Evolutionary conservation across 345 rosid genomes (phyloP).

Genomic region (Odontarrhena argentea): DNA sequence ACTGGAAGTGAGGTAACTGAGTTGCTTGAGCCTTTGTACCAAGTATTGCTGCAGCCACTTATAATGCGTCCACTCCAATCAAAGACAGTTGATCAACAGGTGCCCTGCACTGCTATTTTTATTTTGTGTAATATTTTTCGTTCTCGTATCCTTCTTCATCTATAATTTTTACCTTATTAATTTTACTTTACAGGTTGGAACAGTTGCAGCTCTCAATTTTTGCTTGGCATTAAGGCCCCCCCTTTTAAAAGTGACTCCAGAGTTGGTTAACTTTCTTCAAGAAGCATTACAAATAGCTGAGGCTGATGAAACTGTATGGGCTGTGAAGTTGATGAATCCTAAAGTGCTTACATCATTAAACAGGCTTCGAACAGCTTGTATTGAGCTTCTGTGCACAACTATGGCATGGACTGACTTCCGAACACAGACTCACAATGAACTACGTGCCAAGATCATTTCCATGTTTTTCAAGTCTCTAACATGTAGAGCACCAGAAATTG

Average conservation of each 20-base stretch:
- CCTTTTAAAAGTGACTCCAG: slow-evolving; percentile 91
- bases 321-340: slow-evolving; percentile 85
- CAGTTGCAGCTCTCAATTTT: slow-evolving; percentile 93
- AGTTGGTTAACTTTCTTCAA: slow-evolving; percentile 93
- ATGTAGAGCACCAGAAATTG: slow-evolving; percentile 91
- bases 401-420: slow-evolving; percentile 99
- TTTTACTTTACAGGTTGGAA: slow-evolving; percentile 69
- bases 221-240: slow-evolving; percentile 98
- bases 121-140: slow-evolving; percentile 27
- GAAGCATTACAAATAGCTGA: slow-evolving; percentile 99
- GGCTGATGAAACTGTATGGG: slow-evolving; percentile 94
- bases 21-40: slow-evolving; percentile 90
- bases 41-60: slow-evolving; percentile 85
- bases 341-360: slow-evolving; percentile 77
- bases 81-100: slow-evolving; percentile 99
- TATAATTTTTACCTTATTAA: slow-evolving; percentile 33
- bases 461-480: slow-evolving; percentile 99
- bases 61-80: slow-evolving; percentile 84
- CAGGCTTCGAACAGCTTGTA: slow-evolving; percentile 94
- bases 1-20: slow-evolving; percentile 99
- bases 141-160: slow-evolving; percentile 25
- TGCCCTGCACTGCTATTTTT: slow-evolving; percentile 37
- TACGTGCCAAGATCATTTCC: slow-evolving; percentile 91
- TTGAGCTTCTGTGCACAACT: slow-evolving; percentile 93
- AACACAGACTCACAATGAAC: slow-evolving; percentile 76